These are phyloP conservation scores for Dendrocalamus latiflorus DNA, from an alignment of 202 grass and related monocot species.

Conservation along the genomic window DNA sequence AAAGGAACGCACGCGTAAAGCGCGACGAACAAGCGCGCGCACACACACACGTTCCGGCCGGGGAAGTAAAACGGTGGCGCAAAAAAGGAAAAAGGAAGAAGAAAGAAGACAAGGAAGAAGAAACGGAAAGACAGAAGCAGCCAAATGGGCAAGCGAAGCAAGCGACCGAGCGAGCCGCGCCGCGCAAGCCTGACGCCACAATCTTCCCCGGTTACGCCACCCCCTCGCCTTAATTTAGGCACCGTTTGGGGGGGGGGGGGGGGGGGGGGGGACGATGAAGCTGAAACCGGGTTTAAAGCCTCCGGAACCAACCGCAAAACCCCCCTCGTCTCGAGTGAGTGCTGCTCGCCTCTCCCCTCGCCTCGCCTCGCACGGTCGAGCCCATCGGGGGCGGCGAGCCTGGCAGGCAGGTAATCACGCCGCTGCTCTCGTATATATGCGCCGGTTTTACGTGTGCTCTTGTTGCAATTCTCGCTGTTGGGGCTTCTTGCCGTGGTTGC, in stretches of 20 bases:
- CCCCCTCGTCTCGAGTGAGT: background rate
- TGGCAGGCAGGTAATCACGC: background rate
- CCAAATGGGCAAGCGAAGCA: background rate
- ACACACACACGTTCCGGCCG: too few relatives aligned
- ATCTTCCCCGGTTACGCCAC: background rate
- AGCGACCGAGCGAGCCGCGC: background rate
- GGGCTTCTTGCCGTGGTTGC: background rate
- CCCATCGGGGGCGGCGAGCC: background rate
- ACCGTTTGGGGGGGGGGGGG: too few relatives aligned
- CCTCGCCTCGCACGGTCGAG: constrained; percentile 13
- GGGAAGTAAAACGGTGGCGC: background rate
- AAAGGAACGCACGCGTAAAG: background rate
- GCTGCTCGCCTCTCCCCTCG: background rate
- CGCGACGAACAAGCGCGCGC: background rate
- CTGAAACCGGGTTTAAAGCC: background rate
- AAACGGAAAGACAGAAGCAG: background rate
- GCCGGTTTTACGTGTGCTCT: background rate
- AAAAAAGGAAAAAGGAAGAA: background rate
- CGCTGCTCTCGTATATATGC: background rate
- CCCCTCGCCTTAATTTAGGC: too few relatives aligned
- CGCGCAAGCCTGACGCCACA: constrained; percentile 14
- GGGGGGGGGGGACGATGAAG: background rate
- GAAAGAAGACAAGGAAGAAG: too few relatives aligned
- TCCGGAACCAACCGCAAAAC: constrained; percentile 14
- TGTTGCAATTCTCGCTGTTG: background rate